Base-by-base conservation (phyloP, 371 early-diverging fungal species). In the Mortierella sp. region DNA sequence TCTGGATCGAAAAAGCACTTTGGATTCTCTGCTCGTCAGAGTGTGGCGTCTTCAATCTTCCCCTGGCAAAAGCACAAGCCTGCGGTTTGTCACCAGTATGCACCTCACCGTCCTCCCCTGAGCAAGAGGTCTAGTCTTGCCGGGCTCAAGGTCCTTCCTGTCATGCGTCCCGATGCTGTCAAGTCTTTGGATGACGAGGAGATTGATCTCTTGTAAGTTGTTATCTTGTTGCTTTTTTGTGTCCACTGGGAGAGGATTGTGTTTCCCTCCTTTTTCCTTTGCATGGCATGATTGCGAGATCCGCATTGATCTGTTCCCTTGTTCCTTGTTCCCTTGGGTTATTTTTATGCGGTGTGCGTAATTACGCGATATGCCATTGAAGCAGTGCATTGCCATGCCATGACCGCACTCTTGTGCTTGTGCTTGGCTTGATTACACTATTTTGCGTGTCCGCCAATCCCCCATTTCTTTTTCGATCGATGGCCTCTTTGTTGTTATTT, bases 1-100 rank as follows among this genome's bases (percentile, higher is more conserved):
- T 16, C 55, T 19, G 76, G 77, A 28, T 78, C 81, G 28, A 84
- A 78, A 51, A 84, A 84, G 50, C 84, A 84, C 40, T 84, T 84
- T 72, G 84, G 84, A 10, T 84, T 84, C 64, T 84, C 84, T 8
- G 59, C 76, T 5, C 74, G 81, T 26, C 80, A 80, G 69, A 80
- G 80, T 71, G 70, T 77, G 2, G 84, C 81, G 1, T 78, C 85
- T 0, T 78, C 76, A 43, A 85, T 85, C 71, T 85, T 85, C 48
- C 85, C 85, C 14, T 85, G 85, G 85, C 81, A 81, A 55, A 85
- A 85, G 44, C 78, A 85, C 57, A 85, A 85, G 51, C 85, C 85
- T 11, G 81, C 81, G 0, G 84, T 84, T 67, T 85, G 69, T n/a
- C 85, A 85, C 44, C 85, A 85, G 46, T 85, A 85, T 81, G 73